Conservation (phyloP, 2,329 filamentous ascomycete genomes). For the Aspergillus melleus region DNA sequence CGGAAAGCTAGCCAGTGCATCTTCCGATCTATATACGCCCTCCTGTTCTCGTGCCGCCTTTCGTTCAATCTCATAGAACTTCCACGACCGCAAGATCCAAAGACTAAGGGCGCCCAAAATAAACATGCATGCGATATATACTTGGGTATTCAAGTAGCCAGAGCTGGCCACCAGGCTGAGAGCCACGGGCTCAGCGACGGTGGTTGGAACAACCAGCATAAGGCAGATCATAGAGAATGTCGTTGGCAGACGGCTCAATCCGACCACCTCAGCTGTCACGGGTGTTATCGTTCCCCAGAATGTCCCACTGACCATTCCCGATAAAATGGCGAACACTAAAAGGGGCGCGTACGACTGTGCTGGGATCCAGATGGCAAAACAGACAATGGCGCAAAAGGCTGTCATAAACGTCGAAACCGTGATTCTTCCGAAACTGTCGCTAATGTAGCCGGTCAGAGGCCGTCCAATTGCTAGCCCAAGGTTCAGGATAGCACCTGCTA, state of each 20-base stretch:
- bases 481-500: constrained; percentile 6
- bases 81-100: constrained; percentile 7
- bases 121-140: constrained; percentile 4
- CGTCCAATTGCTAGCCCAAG: constrained; percentile 3
- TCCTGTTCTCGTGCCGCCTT: constrained; percentile 2
- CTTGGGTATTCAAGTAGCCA: constrained; percentile 2
- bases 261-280: constrained; percentile 15
- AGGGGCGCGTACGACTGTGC: constrained; percentile 43
- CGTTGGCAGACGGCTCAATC: constrained; percentile 12
- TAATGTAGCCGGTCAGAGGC: constrained; percentile 2
- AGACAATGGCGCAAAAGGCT: not conserved
- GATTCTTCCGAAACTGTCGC: constrained; percentile 4
- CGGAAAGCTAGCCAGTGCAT: constrained; percentile 3
- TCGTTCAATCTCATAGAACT: constrained; percentile 11
- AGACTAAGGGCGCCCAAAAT: constrained; percentile 4
- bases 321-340: constrained; percentile 45
- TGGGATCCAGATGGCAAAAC: constrained; percentile 47
- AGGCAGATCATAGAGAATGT: constrained; percentile 16
- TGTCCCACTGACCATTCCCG: constrained; percentile 47
- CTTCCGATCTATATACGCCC: not conserved
- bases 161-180: constrained; percentile 8
- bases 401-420: constrained; percentile 2
- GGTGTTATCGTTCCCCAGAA: constrained; percentile 42
- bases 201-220: constrained; percentile 9
- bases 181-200: constrained; percentile 15